Evolutionary conservation across 1,284 basidiomycete species (phyloP), one percentile per base, ranked within the genome.

Genomic region (Leucoagaricus sp.): DNA sequence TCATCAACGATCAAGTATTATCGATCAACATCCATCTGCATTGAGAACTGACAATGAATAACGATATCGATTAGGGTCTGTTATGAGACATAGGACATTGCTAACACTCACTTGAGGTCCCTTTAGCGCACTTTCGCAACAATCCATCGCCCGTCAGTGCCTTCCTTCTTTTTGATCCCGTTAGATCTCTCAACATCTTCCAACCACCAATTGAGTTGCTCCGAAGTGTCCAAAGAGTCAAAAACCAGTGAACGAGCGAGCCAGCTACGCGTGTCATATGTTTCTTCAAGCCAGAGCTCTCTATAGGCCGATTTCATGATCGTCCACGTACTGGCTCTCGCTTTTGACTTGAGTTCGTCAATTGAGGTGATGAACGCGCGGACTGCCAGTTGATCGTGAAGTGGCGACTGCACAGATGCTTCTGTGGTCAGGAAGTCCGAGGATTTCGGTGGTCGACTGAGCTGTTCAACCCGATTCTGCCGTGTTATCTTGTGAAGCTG

Each of bases 401-500:
- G 65, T 21, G 68, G 64, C 44, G 85, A 72, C 15, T 64, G 66
- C 36, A 67, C 66, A 2, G 87, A 53, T 8, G 85, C 81, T 51
- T 72, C 70, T 10, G 68, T 59, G 2, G 73, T 71, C 13, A 84
- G 67, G 51, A 5, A 19, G 4, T 44, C 34, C 23, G 21, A 54
- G 23, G 15, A 49, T 45, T 47, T 34, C 41, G 10, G 58, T 46
- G 21, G 63, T 50, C 25, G 64, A 53, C 36, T 21, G 28, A 19
- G 62, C 53, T 15, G 55, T 46, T 7, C 29, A 19, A 33, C 58
- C 33, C 10, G 63, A 66, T 66, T 38, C 67, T 67, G 0, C 80
- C 78, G 17, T 85, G 55, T 57, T n/a, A 57, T 62, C 29, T 57
- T 60, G 21, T 81, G 76, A 50, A 87, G 75, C 42, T 69, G 70